Base-by-base conservation (phyloP, 1,139 yeast genomes). In the Suhomyces yuchorum region DNA sequence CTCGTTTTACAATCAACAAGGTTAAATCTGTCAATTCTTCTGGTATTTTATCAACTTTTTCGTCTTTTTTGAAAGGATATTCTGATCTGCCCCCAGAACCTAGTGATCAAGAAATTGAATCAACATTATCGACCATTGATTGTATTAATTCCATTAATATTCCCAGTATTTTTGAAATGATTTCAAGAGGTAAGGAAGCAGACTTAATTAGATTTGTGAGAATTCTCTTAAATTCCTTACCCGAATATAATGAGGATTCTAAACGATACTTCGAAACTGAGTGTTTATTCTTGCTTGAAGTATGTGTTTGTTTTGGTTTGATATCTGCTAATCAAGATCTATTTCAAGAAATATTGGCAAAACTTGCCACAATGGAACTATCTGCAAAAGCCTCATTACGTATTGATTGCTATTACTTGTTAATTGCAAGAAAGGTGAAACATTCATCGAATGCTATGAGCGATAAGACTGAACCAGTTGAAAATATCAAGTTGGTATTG, bases 11-110 rank as follows among this genome's bases (percentile, higher is more conserved):
- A 5, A 78, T 89, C 38, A 81, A 81, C 49, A 79, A 88, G 55
- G 69, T 81, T 0, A 82, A 82, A 49, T 76, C 80, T 0, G 76
- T 81, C 22, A 87, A 83, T 57, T 96, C 84, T 35, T 76, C 79
- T 8, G 90, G 98, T 1, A 63, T 95, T 20, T 80, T 95, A 50
- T 88, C 96, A 1, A 87, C 98, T 0, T 85, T 95, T 57, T 91
- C 97, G 1, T 90, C 97, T 0, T 92, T 91, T 60, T 78, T 95
- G 65, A 88, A 95, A 56, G 95, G 97, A 14, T 82, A 86, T 51
- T 76, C 87, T 0, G 97, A 91, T 57, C 96, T 88, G 36, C 85
- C 89, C 2, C 86, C 88, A 7, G 97, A 92, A 63, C 99, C 99
- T 3, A 81, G 95, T 1, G 96, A 87, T 49, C 96, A 87, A 57